Percentiles rank a stretch among this genome's conserved stretches.
Evolutionary conservation across 345 rosid genomes (phyloP).

Genomic region (Erodium maritimum): DNA sequence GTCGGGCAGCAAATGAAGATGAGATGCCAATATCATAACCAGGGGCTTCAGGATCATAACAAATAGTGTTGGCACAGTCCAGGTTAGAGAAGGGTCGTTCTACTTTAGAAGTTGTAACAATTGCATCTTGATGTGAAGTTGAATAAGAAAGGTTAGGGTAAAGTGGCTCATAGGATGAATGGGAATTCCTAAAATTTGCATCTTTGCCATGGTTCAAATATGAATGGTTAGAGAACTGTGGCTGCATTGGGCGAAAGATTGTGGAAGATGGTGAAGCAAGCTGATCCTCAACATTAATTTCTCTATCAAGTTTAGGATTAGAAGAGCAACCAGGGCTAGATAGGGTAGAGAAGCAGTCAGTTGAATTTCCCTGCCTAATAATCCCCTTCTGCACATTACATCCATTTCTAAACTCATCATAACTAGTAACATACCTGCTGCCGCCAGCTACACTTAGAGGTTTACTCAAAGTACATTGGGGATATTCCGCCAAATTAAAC

Average conservation of each 20-base stretch:
- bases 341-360: slow-evolving; percentile 6
- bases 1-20: slow-evolving; percentile 8
- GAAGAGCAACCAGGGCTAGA: slow-evolving; percentile 6
- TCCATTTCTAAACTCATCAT: slow-evolving; percentile 16
- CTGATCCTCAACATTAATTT: slow-evolving; percentile 18
- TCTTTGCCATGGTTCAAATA: slow-evolving; percentile 12
- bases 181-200: slow-evolving; percentile 4
- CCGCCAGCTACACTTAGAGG: not conserved
- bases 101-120: not conserved
- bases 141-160: not conserved
- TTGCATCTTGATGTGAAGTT: not conserved
- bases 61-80: slow-evolving; percentile 10
- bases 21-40: slow-evolving; percentile 6
- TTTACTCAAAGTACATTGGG: slow-evolving; percentile 10
- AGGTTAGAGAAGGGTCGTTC: not conserved
- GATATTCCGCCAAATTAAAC: slow-evolving; percentile 10
- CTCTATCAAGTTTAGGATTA: slow-evolving; percentile 11
- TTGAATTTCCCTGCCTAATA: slow-evolving; percentile 7
- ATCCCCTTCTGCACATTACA: slow-evolving; percentile 13
- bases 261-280: slow-evolving; percentile 1
- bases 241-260: slow-evolving; percentile 12
- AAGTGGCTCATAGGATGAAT: not conserved
- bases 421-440: slow-evolving; percentile 6
- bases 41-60: slow-evolving; percentile 17
- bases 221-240: slow-evolving; percentile 12